Percentiles rank a stretch among this genome's conserved stretches.
Conservation (phyloP, 805 yeast species). For the Metschnikowia henanensis region DNA sequence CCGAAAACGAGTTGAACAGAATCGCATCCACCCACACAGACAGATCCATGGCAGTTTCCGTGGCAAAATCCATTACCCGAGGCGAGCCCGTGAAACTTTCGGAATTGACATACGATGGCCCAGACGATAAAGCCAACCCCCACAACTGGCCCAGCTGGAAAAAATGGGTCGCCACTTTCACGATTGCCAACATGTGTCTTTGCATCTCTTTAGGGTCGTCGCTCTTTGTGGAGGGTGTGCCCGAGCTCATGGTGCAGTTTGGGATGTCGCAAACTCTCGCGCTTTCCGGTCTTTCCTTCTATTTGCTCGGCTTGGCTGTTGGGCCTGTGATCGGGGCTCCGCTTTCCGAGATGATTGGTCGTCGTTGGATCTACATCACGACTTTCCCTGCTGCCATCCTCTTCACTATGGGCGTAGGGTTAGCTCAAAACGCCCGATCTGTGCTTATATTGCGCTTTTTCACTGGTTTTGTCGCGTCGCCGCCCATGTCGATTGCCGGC, state of each 20-base stretch:
- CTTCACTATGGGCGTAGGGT: slow-evolving; percentile 23
- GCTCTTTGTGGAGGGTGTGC: slow-evolving; percentile 63
- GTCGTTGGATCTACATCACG: slow-evolving; percentile 18
- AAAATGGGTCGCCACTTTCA: slow-evolving; percentile 66
- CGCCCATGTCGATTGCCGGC: slow-evolving; percentile 81
- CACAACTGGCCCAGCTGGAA: slow-evolving; percentile 64
- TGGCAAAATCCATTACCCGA: slow-evolving; percentile 10
- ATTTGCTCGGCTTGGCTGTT: slow-evolving; percentile 66
- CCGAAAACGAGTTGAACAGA: slow-evolving; percentile 14
- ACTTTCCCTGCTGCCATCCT: slow-evolving; percentile 19
- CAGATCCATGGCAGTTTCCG: slow-evolving; percentile 5
- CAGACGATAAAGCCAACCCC: slow-evolving; percentile 63
- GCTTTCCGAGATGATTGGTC: slow-evolving; percentile 21
- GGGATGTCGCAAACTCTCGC: slow-evolving; percentile 60
- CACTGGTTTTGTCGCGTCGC: slow-evolving; percentile 75
- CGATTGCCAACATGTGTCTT: slow-evolving; percentile 58
- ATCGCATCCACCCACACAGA: slow-evolving; percentile 11
- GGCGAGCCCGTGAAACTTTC: slow-evolving; percentile 10
- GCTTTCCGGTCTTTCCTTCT: slow-evolving; percentile 67
- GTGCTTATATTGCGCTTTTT: slow-evolving; percentile 71
- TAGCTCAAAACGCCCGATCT: slow-evolving; percentile 23
- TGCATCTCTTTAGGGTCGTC: slow-evolving; percentile 78
- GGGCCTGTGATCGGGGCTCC: slow-evolving; percentile 77
- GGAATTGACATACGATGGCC: slow-evolving; percentile 56
- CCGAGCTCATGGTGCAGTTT: slow-evolving; percentile 49